phyloP scores from a whole-genome alignment of 768 basidiomycete genomes.

The Thelephora aurantiotincta region DNA sequence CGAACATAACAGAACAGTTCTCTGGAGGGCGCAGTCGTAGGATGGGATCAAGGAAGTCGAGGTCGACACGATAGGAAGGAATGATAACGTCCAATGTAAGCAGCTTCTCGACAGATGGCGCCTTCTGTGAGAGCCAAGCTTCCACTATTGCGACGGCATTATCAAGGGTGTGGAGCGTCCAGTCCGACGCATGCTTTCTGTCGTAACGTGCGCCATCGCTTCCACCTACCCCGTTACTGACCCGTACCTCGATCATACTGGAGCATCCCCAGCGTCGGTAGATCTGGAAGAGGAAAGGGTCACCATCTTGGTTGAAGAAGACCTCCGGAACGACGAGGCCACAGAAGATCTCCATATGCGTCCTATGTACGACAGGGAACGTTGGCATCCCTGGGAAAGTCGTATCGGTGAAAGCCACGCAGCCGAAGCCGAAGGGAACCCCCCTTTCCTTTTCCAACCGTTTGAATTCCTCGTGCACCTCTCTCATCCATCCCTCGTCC shows the following conservation, averaged over 20 bases:
- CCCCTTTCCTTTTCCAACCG: conserved; percentile 16
- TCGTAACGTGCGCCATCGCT: conserved; percentile 30
- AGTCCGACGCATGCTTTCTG: conserved; percentile 27
- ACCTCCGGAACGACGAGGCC: conserved; percentile 34
- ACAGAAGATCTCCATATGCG: conserved; percentile 39
- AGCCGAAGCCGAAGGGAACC: conserved; percentile 35
- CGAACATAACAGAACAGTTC: conserved; percentile 36
- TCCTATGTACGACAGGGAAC: conserved; percentile 41
- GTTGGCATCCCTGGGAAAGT: conserved; percentile 49
- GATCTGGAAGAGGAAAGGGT: conserved; percentile 44
- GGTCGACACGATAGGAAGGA: conserved; percentile 40
- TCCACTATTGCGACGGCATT: conserved; percentile 23
- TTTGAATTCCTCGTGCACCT: conserved; percentile 24
- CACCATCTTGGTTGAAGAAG: conserved; percentile 47
- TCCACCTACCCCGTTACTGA: conserved; percentile 34
- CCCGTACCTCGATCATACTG: conserved; percentile 25
- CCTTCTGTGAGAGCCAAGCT: conserved; percentile 20
- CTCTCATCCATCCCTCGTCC: conserved; percentile 39
- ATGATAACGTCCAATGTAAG: conserved; percentile 42
- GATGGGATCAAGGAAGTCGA: conserved; percentile 28
- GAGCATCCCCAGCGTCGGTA: conserved; percentile 44
- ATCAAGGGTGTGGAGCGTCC: conserved; percentile 35
- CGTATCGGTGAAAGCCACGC: conserved; percentile 40
- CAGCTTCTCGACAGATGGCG: conserved; percentile 16
- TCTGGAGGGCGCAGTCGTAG: conserved; percentile 27